Evolutionary conservation across 2,329 filamentous ascomycete genomes (phyloP).

Genomic region (Stagonosporopsis tanaceti): DNA sequence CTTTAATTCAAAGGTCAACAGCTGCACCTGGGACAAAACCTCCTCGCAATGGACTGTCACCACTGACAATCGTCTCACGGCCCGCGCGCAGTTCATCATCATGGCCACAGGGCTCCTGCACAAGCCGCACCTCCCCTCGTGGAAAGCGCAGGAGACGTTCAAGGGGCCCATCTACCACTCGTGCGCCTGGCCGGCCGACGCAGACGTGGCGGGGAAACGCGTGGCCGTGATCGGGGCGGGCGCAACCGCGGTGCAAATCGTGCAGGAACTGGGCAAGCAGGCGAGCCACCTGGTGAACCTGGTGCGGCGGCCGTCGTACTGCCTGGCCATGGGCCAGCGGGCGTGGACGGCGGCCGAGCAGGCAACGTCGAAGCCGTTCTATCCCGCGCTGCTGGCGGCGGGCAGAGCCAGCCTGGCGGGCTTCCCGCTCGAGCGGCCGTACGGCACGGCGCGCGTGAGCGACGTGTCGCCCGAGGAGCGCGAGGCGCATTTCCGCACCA

Average conservation of each 20-base stretch:
- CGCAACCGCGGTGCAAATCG: slow-evolving; percentile 40
- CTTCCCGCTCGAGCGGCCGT: slow-evolving; percentile 26
- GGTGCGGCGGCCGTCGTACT: slow-evolving; percentile 34
- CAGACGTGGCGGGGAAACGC: slow-evolving; percentile 35
- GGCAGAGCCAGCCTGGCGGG: slow-evolving; percentile 24
- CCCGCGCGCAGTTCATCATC: slow-evolving; percentile 53
- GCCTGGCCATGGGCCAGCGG: slow-evolving; percentile 38
- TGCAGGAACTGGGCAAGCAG: slow-evolving; percentile 36
- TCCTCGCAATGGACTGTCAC: slow-evolving; percentile 55
- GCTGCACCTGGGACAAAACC: slow-evolving; percentile 51
- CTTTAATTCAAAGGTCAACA: slow-evolving; percentile 56
- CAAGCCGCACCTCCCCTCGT: slow-evolving; percentile 28
- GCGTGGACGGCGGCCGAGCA: slow-evolving; percentile 31
- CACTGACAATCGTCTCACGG: slow-evolving; percentile 54
- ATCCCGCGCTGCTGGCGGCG: slow-evolving; percentile 27
- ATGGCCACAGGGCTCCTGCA: slow-evolving; percentile 32
- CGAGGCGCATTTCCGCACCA: slow-evolving; percentile 23
- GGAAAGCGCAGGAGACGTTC: slow-evolving; percentile 24
- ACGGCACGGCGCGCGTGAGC: slow-evolving; percentile 15
- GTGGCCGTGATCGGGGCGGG: slow-evolving; percentile 40
- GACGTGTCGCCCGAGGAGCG: slow-evolving; percentile 28
- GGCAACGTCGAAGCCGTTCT: slow-evolving; percentile 36
- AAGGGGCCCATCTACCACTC: slow-evolving; percentile 36
- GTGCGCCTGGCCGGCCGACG: slow-evolving; percentile 44
- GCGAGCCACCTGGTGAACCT: slow-evolving; percentile 30